phyloP scores from a whole-genome alignment of 805 yeast genomes.

The Starmera pachycereana region DNA sequence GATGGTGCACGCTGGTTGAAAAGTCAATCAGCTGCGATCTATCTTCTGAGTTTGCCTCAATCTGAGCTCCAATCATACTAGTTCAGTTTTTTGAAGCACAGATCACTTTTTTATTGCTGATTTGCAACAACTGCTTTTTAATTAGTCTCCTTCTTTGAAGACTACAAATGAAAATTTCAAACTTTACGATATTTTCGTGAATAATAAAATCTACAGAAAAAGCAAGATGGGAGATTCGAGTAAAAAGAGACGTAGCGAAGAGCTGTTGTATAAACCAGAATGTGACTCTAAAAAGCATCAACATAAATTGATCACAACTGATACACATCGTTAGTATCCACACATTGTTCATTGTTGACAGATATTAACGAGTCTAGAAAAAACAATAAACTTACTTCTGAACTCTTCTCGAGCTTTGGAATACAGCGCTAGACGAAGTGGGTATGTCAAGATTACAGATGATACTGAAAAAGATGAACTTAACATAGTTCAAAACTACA shows the following conservation, averaged over 20 bases:
- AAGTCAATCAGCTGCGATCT: background rate
- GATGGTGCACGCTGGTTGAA: background rate
- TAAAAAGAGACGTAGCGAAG: background rate
- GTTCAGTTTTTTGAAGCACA: background rate
- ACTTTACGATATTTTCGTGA: background rate
- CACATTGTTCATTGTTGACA: too few relatives aligned
- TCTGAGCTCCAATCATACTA: background rate
- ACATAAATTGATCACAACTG: conserved; percentile 1
- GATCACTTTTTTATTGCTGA: background rate
- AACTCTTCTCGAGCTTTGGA: background rate
- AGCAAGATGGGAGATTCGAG: background rate
- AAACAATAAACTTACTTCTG: conserved; percentile 5
- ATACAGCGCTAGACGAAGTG: background rate
- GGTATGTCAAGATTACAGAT: background rate
- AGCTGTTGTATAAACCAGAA: background rate
- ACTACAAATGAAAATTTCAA: background rate
- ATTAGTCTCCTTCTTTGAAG: background rate
- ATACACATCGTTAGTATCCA: conserved; percentile 3
- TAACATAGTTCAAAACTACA: background rate
- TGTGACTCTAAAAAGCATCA: conserved; percentile 2
- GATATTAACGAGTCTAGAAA: background rate
- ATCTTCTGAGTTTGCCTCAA: background rate
- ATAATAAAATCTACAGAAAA: background rate
- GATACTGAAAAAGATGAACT: background rate
- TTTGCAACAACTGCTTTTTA: too few relatives aligned